phyloP scores from a whole-genome alignment of 2,329 filamentous ascomycete species.

The Sporothrix sp. region DNA sequence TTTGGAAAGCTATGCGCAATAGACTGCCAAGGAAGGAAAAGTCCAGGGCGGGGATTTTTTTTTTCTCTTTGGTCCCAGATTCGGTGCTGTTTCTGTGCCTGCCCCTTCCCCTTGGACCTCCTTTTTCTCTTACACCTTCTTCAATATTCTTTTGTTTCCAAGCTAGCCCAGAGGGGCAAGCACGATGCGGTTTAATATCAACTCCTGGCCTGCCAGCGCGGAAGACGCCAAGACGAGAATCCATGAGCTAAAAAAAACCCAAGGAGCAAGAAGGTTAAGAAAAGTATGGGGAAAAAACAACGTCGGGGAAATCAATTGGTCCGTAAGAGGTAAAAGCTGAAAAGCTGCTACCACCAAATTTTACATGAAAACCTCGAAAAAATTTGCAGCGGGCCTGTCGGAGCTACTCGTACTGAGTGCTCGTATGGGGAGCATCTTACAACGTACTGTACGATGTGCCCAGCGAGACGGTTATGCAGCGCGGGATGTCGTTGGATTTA shows the following conservation, averaged over 20 bases:
- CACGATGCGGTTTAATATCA: slow-evolving; percentile 3
- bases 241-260: neutral
- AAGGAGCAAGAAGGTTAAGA: slow-evolving; percentile 1
- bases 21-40: neutral
- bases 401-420: too few species aligned
- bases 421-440: too few species aligned
- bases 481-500: neutral
- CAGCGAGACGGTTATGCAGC: neutral
- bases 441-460: neutral
- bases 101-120: too few species aligned
- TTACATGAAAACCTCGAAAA: slow-evolving; percentile 1
- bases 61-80: neutral
- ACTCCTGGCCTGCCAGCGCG: too few species aligned
- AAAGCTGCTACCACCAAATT: slow-evolving; percentile 1
- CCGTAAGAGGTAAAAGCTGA: neutral
- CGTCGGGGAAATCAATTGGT: slow-evolving; percentile 3
- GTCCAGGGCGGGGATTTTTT: neutral
- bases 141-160: slow-evolving; percentile 2
- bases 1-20: slow-evolving; percentile 8
- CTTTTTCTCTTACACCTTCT: neutral
- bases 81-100: neutral
- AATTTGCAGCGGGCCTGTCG: neutral
- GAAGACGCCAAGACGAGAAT: neutral
- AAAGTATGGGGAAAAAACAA: slow-evolving; percentile 2
- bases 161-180: slow-evolving; percentile 3